Evolutionary conservation across 345 rosid genomes (phyloP), one percentile per base, ranked within the genome.

Genomic region (Salix udensis): DNA sequence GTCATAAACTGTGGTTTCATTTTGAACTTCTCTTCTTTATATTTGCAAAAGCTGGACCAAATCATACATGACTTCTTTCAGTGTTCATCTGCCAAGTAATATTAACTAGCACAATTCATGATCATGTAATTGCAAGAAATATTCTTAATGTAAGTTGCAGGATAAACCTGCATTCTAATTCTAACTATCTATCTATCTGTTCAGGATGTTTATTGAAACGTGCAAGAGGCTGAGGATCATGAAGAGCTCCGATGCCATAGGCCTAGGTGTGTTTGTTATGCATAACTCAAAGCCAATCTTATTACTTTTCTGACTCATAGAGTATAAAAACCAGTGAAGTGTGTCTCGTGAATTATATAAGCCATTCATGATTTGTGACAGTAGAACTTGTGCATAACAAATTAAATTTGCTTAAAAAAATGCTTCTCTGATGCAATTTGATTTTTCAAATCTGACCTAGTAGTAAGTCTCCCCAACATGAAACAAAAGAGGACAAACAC

Each of bases 231-330:
- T 81, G 71, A 73, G 84, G 78, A 81, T 81, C 66, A 81, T 77
- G 80, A 81, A 81, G 80, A 70, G 84, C 77, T 77, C 84, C 39
- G 84, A 81, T 70, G 84, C 84, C 75, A 81, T 81, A 64, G 84
- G 84, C 26, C 67, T 81, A 77, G 84, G 84, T 81, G 15, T 1
- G 72, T 52, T 42, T 81, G 19, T 79, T 5, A 1, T 8, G 5
- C 6, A 48, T 14, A n/a, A n/a, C n/a, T 71, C 12, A 13, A 13
- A 52, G n/a, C 4, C 39, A 48, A 14, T 64, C 15, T 80, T 18
- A 4, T 26, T 67, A 9, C 2, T 28, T 5, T 36, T 68, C 2
- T 15, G 70, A 64, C 40, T 48, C 18, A 18, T 64, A 26, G 18
- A 21, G n/a, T 39, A 26, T 5, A 34, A 34, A 12, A 40, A 73